Percentiles rank a stretch among this genome's conserved stretches.
Evolutionary conservation across 139 green algal genomes (phyloP).

Genomic region (Chlamydomonas eustigma): DNA sequence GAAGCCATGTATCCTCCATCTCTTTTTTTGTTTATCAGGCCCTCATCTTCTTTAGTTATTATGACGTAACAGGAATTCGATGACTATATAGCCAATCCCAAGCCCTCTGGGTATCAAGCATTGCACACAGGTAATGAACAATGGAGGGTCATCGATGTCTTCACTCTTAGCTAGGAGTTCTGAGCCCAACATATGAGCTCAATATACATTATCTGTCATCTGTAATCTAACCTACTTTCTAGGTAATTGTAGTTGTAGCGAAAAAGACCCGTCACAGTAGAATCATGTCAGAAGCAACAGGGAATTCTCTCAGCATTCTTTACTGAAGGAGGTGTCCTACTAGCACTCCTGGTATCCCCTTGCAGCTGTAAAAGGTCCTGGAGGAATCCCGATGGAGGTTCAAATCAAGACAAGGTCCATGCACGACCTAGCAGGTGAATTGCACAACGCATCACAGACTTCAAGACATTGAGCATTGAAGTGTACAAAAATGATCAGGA

Average conservation of each 20-base stretch:
- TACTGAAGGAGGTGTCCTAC: not conserved
- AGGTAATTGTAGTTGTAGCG: too few relatives aligned
- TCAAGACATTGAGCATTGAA: constrained; percentile 91
- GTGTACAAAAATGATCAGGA: too few relatives aligned
- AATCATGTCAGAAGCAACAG: too few relatives aligned
- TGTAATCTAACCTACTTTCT: too few relatives aligned
- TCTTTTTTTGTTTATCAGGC: too few relatives aligned
- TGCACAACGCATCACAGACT: constrained; percentile 63
- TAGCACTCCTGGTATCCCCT: not conserved
- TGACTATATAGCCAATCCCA: constrained; percentile 88
- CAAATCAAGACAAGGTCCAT: constrained; percentile 67
- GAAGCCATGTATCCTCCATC: too few relatives aligned
- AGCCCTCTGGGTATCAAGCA: constrained; percentile 77
- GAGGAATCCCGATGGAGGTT: constrained; percentile 72
- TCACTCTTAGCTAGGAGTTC: too few relatives aligned
- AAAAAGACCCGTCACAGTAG: too few relatives aligned
- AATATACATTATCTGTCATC: too few relatives aligned
- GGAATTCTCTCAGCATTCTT: too few relatives aligned
- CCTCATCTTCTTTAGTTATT: too few relatives aligned
- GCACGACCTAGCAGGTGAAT: constrained; percentile 49
- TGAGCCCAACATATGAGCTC: too few relatives aligned
- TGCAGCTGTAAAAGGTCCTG: constrained; percentile 43
- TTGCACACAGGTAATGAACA: constrained; percentile 83
- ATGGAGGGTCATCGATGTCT: constrained; percentile 15
- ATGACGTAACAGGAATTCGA: constrained; percentile 73